Evolutionary conservation across 805 yeast genomes (phyloP).

Genomic region (Yarrowia hollandica): DNA sequence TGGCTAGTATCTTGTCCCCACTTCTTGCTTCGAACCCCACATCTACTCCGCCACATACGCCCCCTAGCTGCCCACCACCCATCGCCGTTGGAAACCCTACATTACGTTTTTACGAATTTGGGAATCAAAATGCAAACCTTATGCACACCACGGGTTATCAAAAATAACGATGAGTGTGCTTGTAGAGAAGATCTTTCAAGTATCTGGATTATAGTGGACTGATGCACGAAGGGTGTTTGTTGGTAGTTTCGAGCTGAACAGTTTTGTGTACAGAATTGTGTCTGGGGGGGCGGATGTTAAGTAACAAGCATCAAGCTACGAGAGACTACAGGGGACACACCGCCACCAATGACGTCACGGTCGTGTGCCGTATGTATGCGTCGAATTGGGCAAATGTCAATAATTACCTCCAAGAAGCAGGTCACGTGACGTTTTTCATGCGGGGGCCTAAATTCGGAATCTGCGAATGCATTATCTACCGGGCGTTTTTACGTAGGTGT

Average conservation of each 20-base stretch:
- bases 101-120: slow-evolving; percentile 6
- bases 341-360: slow-evolving; percentile 11
- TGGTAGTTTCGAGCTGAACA: too few species aligned
- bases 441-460: too few species aligned
- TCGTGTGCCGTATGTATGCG: slow-evolving; percentile 14
- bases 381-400: slow-evolving; percentile 1
- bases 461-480: too few species aligned
- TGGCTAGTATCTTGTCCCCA: too few species aligned
- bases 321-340: too few species aligned
- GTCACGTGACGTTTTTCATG: slow-evolving; percentile 4
- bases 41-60: background rate
- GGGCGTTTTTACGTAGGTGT: too few species aligned
- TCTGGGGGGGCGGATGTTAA: too few species aligned
- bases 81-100: slow-evolving; percentile 25
- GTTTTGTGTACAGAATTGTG: too few species aligned
- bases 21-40: too few species aligned
- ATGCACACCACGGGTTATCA: slow-evolving; percentile 24
- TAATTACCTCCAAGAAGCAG: background rate
- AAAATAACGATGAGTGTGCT: slow-evolving; percentile 2
- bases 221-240: too few species aligned
- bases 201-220: too few species aligned
- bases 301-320: too few species aligned
- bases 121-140: slow-evolving; percentile 25
- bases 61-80: background rate
- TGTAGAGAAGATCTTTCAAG: background rate